phyloP scores from a whole-genome alignment of 2,329 filamentous ascomycete species.

The Dothideomycetes sp. region DNA sequence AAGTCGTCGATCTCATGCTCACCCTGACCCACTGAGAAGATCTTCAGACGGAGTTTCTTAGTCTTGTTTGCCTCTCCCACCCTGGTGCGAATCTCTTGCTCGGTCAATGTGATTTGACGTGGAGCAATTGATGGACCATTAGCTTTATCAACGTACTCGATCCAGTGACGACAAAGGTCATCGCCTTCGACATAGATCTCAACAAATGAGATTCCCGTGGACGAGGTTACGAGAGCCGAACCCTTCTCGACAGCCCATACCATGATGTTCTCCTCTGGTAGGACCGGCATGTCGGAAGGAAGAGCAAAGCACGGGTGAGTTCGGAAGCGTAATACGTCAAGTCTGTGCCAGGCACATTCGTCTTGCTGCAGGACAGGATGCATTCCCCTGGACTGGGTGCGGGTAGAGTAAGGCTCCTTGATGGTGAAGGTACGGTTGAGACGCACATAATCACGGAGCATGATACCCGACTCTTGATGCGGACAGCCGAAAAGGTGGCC shows the following conservation, averaged over 20 bases:
- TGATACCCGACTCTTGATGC: slow-evolving; percentile 82
- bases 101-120: slow-evolving; percentile 62
- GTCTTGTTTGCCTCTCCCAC: slow-evolving; percentile 65
- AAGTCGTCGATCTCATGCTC: slow-evolving; percentile 71
- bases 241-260: slow-evolving; percentile 75
- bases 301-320: slow-evolving; percentile 83
- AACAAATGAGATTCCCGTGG: slow-evolving; percentile 72
- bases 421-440: slow-evolving; percentile 75
- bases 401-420: slow-evolving; percentile 74
- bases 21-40: slow-evolving; percentile 68
- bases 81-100: slow-evolving; percentile 59
- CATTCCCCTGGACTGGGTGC: slow-evolving; percentile 70
- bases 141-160: slow-evolving; percentile 62
- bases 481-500: slow-evolving; percentile 86
- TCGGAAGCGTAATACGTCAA: slow-evolving; percentile 81
- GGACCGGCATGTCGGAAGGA: slow-evolving; percentile 56
- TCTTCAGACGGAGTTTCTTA: slow-evolving; percentile 54
- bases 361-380: slow-evolving; percentile 63
- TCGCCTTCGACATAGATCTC: slow-evolving; percentile 77
- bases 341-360: slow-evolving; percentile 83
- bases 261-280: slow-evolving; percentile 64
- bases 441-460: slow-evolving; percentile 78
- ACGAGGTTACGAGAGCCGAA: slow-evolving; percentile 64
- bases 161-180: slow-evolving; percentile 65
- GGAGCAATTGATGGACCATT: slow-evolving; percentile 47